Evolutionary conservation across 495 filamentous ascomycete genomes (phyloP).

Genomic region (Trichoderma erinaceum): DNA sequence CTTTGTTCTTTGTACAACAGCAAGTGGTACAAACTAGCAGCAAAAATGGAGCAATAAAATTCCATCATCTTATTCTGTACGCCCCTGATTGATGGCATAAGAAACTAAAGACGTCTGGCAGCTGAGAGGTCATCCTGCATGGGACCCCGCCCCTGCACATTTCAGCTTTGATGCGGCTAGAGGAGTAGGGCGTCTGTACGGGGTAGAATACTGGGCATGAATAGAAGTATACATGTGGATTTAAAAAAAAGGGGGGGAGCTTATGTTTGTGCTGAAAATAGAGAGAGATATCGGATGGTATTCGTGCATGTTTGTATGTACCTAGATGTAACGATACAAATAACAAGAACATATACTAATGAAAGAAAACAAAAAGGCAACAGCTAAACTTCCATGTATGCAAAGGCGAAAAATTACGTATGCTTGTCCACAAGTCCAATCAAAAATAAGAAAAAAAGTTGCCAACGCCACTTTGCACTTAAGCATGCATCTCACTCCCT

Average conservation of each 20-base stretch:
- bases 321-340: background rate
- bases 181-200: background rate
- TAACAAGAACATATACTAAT: background rate
- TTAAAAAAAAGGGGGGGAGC: background rate
- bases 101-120: background rate
- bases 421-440: no score
- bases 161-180: background rate
- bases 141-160: slow-evolving; percentile 7
- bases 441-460: no score
- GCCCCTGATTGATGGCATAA: background rate
- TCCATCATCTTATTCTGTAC: no score
- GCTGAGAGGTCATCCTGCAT: background rate
- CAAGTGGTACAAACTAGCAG: background rate
- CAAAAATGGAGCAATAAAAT: background rate
- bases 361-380: background rate
- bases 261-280: background rate
- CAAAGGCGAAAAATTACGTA: no score
- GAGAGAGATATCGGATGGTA: background rate
- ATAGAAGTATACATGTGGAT: background rate
- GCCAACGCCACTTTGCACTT: no score
- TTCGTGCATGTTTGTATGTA: background rate
- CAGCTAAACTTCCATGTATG: background rate
- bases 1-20: no score
- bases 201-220: background rate
- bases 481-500: no score